Evolutionary conservation across 306 rosid genomes (phyloP).

Genomic region (Bauhinia variegata): DNA sequence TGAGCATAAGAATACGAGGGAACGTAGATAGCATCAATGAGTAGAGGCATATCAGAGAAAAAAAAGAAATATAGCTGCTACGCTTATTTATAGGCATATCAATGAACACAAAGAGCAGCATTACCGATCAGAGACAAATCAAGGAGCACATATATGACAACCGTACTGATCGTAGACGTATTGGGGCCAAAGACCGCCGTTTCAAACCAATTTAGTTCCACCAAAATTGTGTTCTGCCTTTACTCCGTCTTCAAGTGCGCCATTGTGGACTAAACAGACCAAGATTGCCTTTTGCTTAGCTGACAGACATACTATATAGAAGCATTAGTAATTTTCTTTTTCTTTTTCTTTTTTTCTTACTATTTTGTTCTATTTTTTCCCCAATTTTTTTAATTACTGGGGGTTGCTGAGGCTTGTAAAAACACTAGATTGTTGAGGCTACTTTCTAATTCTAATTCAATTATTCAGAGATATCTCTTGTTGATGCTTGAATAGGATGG

Average conservation of each 20-base stretch:
- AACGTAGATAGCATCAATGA: slow-evolving; percentile 29
- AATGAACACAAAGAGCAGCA: too few species aligned
- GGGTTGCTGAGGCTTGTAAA: slow-evolving; percentile 47
- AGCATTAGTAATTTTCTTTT: neutral
- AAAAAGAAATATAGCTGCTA: too few species aligned
- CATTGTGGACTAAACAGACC: neutral
- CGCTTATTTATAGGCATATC: too few species aligned
- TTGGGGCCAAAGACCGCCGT: slow-evolving; percentile 10
- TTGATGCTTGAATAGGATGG: slow-evolving; percentile 27
- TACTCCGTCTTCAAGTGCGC: too few species aligned
- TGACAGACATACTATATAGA: slow-evolving; percentile 34
- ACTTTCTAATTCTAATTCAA: slow-evolving; percentile 11
- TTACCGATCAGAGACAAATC: too few species aligned
- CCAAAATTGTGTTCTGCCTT: neutral
- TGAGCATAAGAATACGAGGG: slow-evolving; percentile 18
- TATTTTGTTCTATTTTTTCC: slow-evolving; percentile 35
- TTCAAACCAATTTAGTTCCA: slow-evolving; percentile 24
- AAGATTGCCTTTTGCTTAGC: slow-evolving; percentile 38
- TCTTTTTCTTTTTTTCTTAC: slow-evolving; percentile 8
- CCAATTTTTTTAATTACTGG: slow-evolving; percentile 32
- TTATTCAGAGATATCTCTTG: slow-evolving; percentile 32
- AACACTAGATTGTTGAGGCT: slow-evolving; percentile 34
- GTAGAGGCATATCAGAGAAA: slow-evolving; percentile 1
- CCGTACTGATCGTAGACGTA: too few species aligned
- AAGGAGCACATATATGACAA: too few species aligned